Evolutionary conservation across 805 yeast genomes (phyloP), one percentile per base, ranked within the genome.

Genomic region (Zygosaccharomyces kombuchaensis): DNA sequence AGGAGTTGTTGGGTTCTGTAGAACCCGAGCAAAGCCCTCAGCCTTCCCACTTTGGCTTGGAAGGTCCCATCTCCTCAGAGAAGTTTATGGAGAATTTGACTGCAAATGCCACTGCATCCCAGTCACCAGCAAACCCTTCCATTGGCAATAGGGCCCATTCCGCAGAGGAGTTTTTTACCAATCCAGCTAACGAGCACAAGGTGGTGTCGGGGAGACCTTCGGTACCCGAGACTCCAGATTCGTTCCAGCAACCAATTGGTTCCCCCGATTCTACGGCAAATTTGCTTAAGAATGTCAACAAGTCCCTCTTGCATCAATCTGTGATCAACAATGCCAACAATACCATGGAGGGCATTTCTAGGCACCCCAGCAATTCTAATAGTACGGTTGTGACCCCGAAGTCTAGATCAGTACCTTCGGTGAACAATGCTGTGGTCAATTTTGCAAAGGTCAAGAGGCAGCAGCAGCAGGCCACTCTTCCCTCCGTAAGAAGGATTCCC

Each of bases 161-260:
- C 1, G 77, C 76, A 1, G 79, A 78, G 52, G 81, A 77, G 36
- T 78, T 78, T 55, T 79, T 80, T 56, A 70, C 71, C 46, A 63
- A 66, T 40, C 32, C 45, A 10, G 47, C 29, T 6, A 26, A 37
- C 31, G 35, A 9, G 44, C 56, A 9, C 40, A 58, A 12, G 31
- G 46, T 48, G 40, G 19, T 46, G 36, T 45, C 50, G 32, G 40
- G 48, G 26, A 36, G 49, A 36, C 23, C 34, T 34, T 53, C 54
- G 29, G 32, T 44, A 5, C 43, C 52, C 6, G 50, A 47, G 9
- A 46, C 53, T n/a, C 56, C 56, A 10, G 35, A 47, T 4, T 36
- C 45, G 27, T 29, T 31, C 14, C 32, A 29, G 9, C 46, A 40
- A 17, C 38, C 50, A 16, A 37, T 40, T 8, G 21, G 38, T 9